Evolutionary conservation across 78 protist genomes (phyloP).

Genomic region (Emiliania huxleyi): DNA sequence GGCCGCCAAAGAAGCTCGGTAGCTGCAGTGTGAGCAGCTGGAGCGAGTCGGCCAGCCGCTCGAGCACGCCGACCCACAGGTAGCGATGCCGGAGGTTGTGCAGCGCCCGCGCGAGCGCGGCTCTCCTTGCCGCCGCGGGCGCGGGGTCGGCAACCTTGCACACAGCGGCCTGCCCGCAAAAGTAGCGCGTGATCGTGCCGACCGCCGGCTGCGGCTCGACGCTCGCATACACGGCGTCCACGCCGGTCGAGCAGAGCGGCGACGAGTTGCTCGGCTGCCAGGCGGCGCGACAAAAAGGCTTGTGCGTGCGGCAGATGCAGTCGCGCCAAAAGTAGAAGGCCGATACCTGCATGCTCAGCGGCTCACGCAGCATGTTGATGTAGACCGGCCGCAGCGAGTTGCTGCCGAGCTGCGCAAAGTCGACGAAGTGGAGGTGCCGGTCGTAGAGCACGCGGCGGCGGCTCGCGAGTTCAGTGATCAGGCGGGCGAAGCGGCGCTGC

Average conservation of each 20-base stretch:
- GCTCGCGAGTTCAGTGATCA: not conserved
- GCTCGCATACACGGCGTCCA: not conserved
- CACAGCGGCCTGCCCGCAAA: not conserved
- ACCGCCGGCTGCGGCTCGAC: not conserved
- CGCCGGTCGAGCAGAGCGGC: not conserved
- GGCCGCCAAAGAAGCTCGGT: not conserved
- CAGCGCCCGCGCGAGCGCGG: not conserved
- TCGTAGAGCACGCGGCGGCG: not conserved
- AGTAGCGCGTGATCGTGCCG: not conserved
- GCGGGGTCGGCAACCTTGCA: not conserved
- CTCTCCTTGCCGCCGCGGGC: not conserved
- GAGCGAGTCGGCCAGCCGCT: not conserved
- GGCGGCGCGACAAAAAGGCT: not conserved
- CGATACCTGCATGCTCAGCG: not conserved
- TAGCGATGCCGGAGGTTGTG: not conserved
- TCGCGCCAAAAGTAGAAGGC: not conserved
- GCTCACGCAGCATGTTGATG: conserved; percentile 8
- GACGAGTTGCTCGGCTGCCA: not conserved
- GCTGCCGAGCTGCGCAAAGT: not conserved
- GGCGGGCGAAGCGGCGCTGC: not conserved
- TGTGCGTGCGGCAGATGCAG: not conserved
- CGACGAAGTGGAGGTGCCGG: not conserved
- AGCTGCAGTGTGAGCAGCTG: not conserved
- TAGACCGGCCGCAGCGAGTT: not conserved
- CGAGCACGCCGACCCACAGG: conserved; percentile 13